A percentile compares a stretch with the other conserved stretches of the same genome.
These are phyloP conservation scores for Fraxinus sp. DNA, from an alignment of 305 asterid species.

Conservation along the genomic window DNA sequence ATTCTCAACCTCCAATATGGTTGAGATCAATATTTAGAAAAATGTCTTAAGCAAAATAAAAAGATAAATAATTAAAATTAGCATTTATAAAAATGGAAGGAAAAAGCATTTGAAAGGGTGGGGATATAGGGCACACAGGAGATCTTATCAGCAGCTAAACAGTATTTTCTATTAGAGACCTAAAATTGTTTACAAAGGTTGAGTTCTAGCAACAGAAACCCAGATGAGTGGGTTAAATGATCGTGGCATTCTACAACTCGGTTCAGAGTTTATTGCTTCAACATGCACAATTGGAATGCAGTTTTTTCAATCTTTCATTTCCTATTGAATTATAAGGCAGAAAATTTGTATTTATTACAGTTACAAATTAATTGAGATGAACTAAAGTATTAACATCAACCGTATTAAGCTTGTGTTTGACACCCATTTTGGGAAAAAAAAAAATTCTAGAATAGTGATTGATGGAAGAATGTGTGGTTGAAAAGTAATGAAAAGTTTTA, in stretches of 20 bases:
- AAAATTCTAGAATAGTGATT: no score
- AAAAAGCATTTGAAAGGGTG: neutral
- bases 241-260: neutral
- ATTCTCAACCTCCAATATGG: neutral
- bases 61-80: neutral
- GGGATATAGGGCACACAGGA: neutral
- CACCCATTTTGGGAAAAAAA: no score
- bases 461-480: no score
- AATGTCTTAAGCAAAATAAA: neutral
- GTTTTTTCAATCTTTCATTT: neutral
- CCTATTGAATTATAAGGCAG: neutral
- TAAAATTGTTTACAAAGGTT: neutral
- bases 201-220: neutral
- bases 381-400: neutral
- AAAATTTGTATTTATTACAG: neutral
- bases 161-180: neutral
- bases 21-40: neutral
- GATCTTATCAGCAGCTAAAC: neutral
- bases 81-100: neutral
- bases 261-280: neutral
- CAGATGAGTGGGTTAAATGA: neutral
- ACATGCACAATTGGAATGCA: neutral
- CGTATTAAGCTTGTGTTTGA: neutral
- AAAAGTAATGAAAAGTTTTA: no score
- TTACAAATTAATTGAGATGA: neutral